Base-by-base conservation (phyloP, 129 eudicot species). In the Logfia minima region DNA sequence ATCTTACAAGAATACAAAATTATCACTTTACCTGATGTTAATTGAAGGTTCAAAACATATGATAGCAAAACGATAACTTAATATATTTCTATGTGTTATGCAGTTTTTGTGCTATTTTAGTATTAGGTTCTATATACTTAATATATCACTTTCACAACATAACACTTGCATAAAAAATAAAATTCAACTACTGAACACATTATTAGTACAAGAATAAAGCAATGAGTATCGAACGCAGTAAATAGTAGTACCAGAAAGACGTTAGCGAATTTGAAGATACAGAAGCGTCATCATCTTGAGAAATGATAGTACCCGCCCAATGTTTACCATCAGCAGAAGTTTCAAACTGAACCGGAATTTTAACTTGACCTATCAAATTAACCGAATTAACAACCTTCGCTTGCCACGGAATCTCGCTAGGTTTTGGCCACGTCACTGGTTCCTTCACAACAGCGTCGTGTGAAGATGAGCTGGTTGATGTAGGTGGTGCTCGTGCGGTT, bases 401-500 rank as follows among this genome's bases (percentile, higher is more conserved):
- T 66, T 93, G 91, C 80, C 78, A 93, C 6, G 89, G 87, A 32
- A 93, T 93, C 81, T 87, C 86, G 26, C 85, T 84, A 9, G 97
- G 97, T 84, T 68, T 87, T 6, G 92, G 75, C 90, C 84, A 93
- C 16, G 66, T 68, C 65, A 70, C 87, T 13, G 86, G 69, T 80
- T 84, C 77, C 74, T 86, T 84, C 83, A 26, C 41, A 60, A 71
- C 66, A 67, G 22, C 72, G 61, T 67, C 85, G 67, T 74, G 41
- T 5, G 68, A 66, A 9, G 70, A 66, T 13, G 78, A 34, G 5
- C 17, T 64, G 35, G 52, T n/a, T 13, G 83, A 37, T 21, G 77
- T 21, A 19, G 79, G 13, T 6, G 81, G 21, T 34, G 69, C 19
- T 16, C 52, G 60, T 5, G 72, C 5, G 18, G 75, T 11, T 19